Evolutionary conservation across 768 basidiomycete genomes (phyloP).

Genomic region (Hericium erinaceus): DNA sequence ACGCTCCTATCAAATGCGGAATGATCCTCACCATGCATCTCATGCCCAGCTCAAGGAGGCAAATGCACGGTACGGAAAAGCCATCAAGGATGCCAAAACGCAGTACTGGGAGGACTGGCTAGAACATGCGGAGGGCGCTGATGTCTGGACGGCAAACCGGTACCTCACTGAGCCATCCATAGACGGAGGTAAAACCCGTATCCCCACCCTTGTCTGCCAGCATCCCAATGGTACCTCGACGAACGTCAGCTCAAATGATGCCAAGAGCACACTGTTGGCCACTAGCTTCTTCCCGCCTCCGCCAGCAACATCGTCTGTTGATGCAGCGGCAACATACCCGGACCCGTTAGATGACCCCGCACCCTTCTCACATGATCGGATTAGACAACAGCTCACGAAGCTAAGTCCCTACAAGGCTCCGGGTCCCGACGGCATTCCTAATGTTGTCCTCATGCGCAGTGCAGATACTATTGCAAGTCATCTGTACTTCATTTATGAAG

Average conservation of each 20-base stretch:
- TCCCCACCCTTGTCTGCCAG: constrained; percentile 9
- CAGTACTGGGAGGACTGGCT: constrained; percentile 19
- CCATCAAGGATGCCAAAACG: constrained; percentile 15
- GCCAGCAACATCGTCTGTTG: background rate
- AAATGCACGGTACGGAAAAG: constrained; percentile 5
- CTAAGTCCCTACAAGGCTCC: constrained; percentile 29
- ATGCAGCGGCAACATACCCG: constrained; percentile 19
- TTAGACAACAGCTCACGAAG: constrained; percentile 16
- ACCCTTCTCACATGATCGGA: constrained; percentile 18
- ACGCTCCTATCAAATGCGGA: background rate
- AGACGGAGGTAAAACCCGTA: constrained; percentile 12
- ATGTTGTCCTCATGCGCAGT: constrained; percentile 24
- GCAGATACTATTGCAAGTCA: constrained; percentile 16
- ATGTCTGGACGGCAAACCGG: constrained; percentile 16
- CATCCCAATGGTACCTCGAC: background rate
- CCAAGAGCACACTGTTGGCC: constrained; percentile 13
- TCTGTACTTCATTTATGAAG: constrained; percentile 18
- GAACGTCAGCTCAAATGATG: constrained; percentile 3
- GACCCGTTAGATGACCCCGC: constrained; percentile 1
- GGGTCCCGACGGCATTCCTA: constrained; percentile 21
- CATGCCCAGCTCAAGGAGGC: background rate
- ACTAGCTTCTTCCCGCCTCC: constrained; percentile 22
- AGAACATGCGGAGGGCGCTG: constrained; percentile 3
- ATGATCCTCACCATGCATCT: background rate
- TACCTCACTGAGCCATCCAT: constrained; percentile 1